A percentile compares a stretch with the other conserved stretches of the same genome.
phyloP scores from a whole-genome alignment of 169 alveolate genomes.

The Eimeria maxima region DNA sequence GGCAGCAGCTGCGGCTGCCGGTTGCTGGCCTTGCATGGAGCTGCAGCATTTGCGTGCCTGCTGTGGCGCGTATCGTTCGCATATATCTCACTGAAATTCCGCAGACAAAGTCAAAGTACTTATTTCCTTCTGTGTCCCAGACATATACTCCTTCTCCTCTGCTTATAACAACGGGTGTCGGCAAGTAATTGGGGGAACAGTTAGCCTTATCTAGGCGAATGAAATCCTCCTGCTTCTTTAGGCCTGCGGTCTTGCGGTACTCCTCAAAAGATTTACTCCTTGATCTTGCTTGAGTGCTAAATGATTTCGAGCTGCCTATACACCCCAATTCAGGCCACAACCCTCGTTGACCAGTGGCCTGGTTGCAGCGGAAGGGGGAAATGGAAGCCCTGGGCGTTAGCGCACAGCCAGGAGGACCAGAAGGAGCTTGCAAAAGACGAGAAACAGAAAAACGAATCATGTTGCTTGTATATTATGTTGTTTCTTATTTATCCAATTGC shows the following conservation, averaged over 20 bases:
- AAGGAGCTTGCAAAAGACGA: not conserved
- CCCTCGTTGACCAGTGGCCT: not conserved
- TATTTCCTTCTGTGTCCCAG: conserved; percentile 92
- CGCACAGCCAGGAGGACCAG: not conserved
- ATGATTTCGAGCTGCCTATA: not conserved
- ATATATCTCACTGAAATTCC: conserved; percentile 88
- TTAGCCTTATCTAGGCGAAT: conserved; percentile 87
- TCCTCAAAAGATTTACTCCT: conserved; percentile 23
- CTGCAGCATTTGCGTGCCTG: not conserved
- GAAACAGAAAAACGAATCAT: not conserved
- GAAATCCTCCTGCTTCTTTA: conserved; percentile 53
- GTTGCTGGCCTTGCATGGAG: not conserved
- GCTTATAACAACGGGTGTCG: conserved; percentile 94
- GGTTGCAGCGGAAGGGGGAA: not conserved
- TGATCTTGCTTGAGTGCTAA: not conserved
- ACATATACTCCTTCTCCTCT: conserved; percentile 90
- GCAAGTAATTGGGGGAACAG: conserved; percentile 95
- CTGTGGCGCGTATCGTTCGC: not conserved
- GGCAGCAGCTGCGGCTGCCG: not conserved
- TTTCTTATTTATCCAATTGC: not conserved
- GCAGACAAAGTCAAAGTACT: conserved; percentile 95
- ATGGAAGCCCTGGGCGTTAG: not conserved
- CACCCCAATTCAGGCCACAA: not conserved
- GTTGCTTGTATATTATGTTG: not conserved
- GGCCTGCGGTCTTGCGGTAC: conserved; percentile 18